Conservation (phyloP, 2,329 filamentous ascomycete species). For the Hypoxylon sp. region DNA sequence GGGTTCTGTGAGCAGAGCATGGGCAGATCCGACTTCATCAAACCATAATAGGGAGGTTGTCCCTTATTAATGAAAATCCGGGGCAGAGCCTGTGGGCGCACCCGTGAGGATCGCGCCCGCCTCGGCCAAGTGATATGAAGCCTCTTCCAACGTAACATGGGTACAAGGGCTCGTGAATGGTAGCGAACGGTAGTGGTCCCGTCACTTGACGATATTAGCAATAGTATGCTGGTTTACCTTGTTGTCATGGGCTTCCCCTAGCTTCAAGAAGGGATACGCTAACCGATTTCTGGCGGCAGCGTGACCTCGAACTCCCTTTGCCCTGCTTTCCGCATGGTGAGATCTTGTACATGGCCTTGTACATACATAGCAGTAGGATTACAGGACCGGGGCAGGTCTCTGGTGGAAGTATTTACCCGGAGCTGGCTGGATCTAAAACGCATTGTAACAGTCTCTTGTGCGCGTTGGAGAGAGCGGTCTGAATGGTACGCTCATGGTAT, state of each 20-base stretch:
- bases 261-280: conserved; percentile 25
- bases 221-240: conserved; percentile 18
- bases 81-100: conserved; percentile 25
- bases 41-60: conserved; percentile 34
- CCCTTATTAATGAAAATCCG: conserved; percentile 37
- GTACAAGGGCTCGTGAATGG: conserved; percentile 30
- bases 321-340: conserved; percentile 18
- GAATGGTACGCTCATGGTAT: conserved; percentile 15
- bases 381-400: conserved; percentile 19
- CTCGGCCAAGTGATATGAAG: conserved; percentile 35
- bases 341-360: conserved; percentile 8
- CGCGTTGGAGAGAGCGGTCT: conserved; percentile 32
- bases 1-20: conserved; percentile 22
- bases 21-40: conserved; percentile 20
- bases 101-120: conserved; percentile 29
- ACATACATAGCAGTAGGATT: conserved; percentile 15
- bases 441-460: conserved; percentile 30
- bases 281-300: conserved; percentile 30
- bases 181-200: conserved; percentile 35
- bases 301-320: conserved; percentile 34
- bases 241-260: conserved; percentile 16
- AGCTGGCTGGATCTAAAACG: conserved; percentile 36
- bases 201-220: conserved; percentile 37
- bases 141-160: conserved; percentile 31
- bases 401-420: conserved; percentile 40